These are phyloP conservation scores for Dipodascopsis uninucleata DNA, from an alignment of 805 yeast genomes.

Conservation along the genomic window DNA sequence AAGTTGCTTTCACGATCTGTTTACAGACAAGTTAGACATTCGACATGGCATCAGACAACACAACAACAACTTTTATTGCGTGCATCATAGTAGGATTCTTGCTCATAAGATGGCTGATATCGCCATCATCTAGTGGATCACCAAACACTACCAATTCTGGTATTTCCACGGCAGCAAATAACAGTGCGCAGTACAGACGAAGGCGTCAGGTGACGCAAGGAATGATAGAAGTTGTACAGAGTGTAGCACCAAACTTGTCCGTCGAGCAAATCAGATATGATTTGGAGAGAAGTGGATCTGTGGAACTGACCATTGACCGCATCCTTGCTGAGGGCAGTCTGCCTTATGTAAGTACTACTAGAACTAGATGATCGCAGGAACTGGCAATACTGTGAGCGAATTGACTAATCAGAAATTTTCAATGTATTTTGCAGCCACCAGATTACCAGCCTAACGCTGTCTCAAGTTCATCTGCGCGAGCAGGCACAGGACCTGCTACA, in stretches of 20 bases:
- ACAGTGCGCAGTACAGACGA: background rate
- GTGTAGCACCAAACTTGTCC: slow-evolving; percentile 71
- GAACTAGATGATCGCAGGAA: background rate
- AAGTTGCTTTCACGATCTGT: no score
- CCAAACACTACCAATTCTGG: background rate
- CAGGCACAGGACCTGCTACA: background rate
- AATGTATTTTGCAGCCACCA: background rate
- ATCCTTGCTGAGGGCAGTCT: slow-evolving; percentile 58
- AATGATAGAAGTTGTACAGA: slow-evolving; percentile 83
- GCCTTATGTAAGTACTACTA: slow-evolving; percentile 42
- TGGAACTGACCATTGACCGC: slow-evolving; percentile 73
- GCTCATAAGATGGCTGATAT: slow-evolving; percentile 26
- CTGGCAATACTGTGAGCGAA: background rate
- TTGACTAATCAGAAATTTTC: no score
- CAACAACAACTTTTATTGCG: slow-evolving; percentile 28
- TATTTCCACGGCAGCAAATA: no score
- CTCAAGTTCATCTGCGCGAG: slow-evolving; percentile 2
- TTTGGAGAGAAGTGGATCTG: slow-evolving; percentile 72
- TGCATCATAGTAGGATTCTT: slow-evolving; percentile 28
- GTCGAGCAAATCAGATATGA: slow-evolving; percentile 69
- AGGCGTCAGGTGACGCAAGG: slow-evolving; percentile 36
- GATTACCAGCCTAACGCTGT: slow-evolving; percentile 11
- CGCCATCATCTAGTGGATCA: slow-evolving; percentile 10
- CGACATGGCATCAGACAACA: slow-evolving; percentile 21
- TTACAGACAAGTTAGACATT: background rate